Evolutionary conservation across 176 grass and related monocot species (phyloP), one percentile per base, ranked within the genome.

Genomic region (Oryza meyeriana): DNA sequence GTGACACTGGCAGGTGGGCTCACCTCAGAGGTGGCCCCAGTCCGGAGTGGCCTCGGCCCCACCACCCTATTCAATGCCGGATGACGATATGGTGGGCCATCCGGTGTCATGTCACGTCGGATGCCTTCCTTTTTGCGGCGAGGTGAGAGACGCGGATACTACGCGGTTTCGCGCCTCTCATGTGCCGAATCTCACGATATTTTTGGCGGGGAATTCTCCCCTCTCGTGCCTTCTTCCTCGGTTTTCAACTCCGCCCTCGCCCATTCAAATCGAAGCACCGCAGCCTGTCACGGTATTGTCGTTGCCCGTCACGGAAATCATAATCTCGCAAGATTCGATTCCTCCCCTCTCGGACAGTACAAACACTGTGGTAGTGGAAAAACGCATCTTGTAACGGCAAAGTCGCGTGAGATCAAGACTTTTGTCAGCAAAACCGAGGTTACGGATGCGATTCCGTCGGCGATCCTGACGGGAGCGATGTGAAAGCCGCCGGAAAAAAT

Each of bases 161-260:
- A 84, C 82, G 82, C 82, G 82, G 82, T 24, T 17, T 18, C 35
- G 30, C 18, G 17, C 48, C 47, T 18, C 16, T 5, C 17, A 17
- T 48, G 45, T 18, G 45, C 17, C 16, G 65, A 20, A 31, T 18
- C 18, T 33, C 10, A 8, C 58, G 1, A 41, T 32, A 32, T 32
- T 38, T 64, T 5, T 63, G 85, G 65, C 79, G 64, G 72, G 85
- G 76, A 82, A 45, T 55, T 6, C 10, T 11, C 47, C 11, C 1
- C 29, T 48, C 24, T 39, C 48, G 61, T 62, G 44, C 76, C 38
- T 8, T 63, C 57, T n/a, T 39, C 38, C 38, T 17, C 6, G 6
- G 50, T n/a, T 47, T 47, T 44, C 75, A 30, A 14, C 27, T 8
- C 9, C 22, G 0, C 14, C 33, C 7, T 22, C 48, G n/a, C 48